Conservation (phyloP, 164 flowering plant genomes). For the Macadamia tetraphylla region DNA sequence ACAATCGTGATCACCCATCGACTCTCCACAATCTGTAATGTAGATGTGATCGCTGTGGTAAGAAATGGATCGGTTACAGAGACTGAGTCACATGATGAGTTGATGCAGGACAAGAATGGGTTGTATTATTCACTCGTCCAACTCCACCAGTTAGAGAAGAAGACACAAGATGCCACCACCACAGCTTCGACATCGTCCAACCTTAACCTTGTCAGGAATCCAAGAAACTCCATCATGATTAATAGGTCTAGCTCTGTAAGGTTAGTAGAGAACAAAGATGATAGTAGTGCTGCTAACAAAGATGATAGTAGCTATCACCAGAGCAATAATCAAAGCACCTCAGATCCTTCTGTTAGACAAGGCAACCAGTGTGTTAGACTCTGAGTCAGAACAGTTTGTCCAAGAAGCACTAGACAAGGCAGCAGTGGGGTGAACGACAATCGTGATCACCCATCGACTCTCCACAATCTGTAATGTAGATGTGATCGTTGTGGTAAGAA, state of each 20-base stretch:
- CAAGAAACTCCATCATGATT: slow-evolving; percentile 28
- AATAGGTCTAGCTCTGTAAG: slow-evolving; percentile 55
- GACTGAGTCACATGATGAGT: slow-evolving; percentile 58
- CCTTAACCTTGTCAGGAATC: slow-evolving; percentile 7
- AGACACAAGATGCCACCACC: not conserved
- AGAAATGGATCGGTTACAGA: slow-evolving; percentile 60
- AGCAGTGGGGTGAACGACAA: slow-evolving; percentile 64
- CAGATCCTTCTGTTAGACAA: slow-evolving; percentile 49
- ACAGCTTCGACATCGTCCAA: slow-evolving; percentile 1
- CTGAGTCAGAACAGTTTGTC: slow-evolving; percentile 76
- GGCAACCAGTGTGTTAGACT: slow-evolving; percentile 48
- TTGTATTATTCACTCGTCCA: slow-evolving; percentile 50
- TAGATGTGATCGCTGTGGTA: slow-evolving; percentile 60
- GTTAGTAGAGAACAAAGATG: slow-evolving; percentile 23
- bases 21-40: slow-evolving; percentile 39
- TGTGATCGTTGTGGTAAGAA: slow-evolving; percentile 71
- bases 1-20: slow-evolving; percentile 85
- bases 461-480: slow-evolving; percentile 29
- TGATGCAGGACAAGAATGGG: slow-evolving; percentile 37
- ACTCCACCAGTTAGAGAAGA: slow-evolving; percentile 38
- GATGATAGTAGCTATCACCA: not conserved
- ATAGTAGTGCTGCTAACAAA: not conserved
- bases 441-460: slow-evolving; percentile 85
- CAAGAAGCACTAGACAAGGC: slow-evolving; percentile 77
- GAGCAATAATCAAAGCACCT: slow-evolving; percentile 57